Evolutionary conservation across 2,329 filamentous ascomycete species (phyloP).

Genomic region (Pseudogymnoascus sp.): DNA sequence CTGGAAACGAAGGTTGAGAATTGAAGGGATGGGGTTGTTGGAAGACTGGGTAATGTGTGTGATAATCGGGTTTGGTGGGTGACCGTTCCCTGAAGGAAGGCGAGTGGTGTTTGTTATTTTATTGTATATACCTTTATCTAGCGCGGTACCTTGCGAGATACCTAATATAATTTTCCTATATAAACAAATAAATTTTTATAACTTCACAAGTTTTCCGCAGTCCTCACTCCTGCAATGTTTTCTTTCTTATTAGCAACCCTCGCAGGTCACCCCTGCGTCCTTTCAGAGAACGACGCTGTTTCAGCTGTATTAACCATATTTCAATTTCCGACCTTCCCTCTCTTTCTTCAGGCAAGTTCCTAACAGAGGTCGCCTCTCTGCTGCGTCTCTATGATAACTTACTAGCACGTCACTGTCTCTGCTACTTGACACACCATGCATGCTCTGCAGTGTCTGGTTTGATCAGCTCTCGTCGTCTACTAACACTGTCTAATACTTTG

Average conservation of each 20-base stretch:
- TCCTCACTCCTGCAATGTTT: background rate
- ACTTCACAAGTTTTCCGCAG: background rate
- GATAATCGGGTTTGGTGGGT: background rate
- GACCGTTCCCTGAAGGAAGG: background rate
- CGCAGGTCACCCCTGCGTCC: background rate
- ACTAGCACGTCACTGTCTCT: no score
- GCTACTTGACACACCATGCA: background rate
- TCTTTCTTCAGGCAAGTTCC: background rate
- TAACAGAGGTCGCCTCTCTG: no score
- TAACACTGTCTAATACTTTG: background rate
- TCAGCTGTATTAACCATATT: background rate
- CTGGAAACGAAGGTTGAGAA: background rate
- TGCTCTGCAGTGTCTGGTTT: background rate
- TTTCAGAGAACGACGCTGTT: no score
- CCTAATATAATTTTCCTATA: slow-evolving; percentile 4
- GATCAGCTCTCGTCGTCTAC: background rate
- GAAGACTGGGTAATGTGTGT: background rate
- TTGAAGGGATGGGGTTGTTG: background rate
- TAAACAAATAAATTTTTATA: background rate
- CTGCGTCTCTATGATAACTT: no score
- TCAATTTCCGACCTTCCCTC: background rate
- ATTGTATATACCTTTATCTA: slow-evolving; percentile 6
- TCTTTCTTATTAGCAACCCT: background rate
- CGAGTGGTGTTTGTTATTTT: background rate
- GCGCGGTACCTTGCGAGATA: background rate